Evolutionary conservation across 805 yeast genomes (phyloP).

Genomic region (Candida silvicultrix): DNA sequence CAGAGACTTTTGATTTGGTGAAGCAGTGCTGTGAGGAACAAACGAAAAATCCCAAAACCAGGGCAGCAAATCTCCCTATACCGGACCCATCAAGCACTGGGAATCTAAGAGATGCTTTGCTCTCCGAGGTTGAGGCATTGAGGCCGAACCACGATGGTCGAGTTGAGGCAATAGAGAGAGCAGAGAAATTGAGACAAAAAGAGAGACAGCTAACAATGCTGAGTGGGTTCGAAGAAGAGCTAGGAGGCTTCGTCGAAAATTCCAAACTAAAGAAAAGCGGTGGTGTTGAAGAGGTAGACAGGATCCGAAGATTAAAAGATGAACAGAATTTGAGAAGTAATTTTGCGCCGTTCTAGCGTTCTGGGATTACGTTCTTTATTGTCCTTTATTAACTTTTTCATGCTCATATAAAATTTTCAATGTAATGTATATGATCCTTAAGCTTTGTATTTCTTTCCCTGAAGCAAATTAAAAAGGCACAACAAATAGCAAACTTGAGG

Average conservation of each 20-base stretch:
- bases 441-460: background rate
- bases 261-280: conserved; percentile 75
- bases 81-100: conserved; percentile 60
- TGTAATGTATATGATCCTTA: background rate
- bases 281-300: conserved; percentile 83
- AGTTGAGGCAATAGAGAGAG: conserved; percentile 81
- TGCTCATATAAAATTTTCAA: background rate
- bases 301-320: conserved; percentile 60
- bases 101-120: conserved; percentile 66
- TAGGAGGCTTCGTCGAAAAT: conserved; percentile 79
- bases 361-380: no score
- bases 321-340: conserved; percentile 57
- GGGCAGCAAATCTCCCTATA: conserved; percentile 34
- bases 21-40: conserved; percentile 79
- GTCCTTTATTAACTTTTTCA: no score
- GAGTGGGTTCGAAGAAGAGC: conserved; percentile 77
- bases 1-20: conserved; percentile 76
- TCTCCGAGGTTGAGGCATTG: conserved; percentile 72
- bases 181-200: conserved; percentile 72
- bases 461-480: background rate
- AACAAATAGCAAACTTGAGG: background rate
- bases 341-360: conserved; percentile 24
- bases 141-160: conserved; percentile 82
- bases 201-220: conserved; percentile 52
- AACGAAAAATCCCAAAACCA: conserved; percentile 46